Evolutionary conservation across 2,329 filamentous ascomycete species (phyloP).

Genomic region (Colletotrichum cereale): DNA sequence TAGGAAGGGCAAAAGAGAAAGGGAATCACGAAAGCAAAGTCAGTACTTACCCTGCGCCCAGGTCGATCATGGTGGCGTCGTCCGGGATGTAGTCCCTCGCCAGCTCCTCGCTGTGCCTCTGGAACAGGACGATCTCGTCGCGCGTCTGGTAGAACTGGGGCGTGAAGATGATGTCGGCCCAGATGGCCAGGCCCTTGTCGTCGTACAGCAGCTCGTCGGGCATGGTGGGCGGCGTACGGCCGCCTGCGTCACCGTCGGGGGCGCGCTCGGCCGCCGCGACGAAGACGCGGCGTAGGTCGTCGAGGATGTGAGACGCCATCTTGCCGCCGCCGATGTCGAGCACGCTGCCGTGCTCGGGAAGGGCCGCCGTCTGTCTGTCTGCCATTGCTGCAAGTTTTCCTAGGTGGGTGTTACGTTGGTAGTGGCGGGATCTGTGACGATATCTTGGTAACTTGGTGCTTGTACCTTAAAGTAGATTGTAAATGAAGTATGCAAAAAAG

Average conservation of each 20-base stretch:
- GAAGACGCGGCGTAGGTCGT: conserved; percentile 43
- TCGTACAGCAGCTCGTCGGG: conserved; percentile 57
- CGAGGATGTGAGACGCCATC: conserved; percentile 47
- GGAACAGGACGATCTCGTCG: conserved; percentile 54
- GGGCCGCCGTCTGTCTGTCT: background rate
- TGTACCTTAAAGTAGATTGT: background rate
- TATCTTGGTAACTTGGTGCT: background rate
- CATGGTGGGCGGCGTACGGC: conserved; percentile 48
- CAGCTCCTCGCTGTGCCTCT: conserved; percentile 51
- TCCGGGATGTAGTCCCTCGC: conserved; percentile 45
- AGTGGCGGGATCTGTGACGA: background rate
- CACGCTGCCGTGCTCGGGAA: conserved; percentile 49
- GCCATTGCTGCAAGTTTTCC: conserved; percentile 1
- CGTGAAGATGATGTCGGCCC: conserved; percentile 57
- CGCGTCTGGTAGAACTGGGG: conserved; percentile 56
- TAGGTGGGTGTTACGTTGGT: background rate
- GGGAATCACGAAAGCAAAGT: background rate
- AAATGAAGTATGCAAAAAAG: background rate
- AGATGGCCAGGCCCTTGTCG: conserved; percentile 53
- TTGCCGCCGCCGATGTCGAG: conserved; percentile 54
- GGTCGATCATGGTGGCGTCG: conserved; percentile 53
- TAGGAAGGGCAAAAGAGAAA: conserved; percentile 13
- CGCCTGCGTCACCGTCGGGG: conserved; percentile 36
- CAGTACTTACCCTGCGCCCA: conserved; percentile 56
- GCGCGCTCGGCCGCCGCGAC: background rate